These are phyloP conservation scores for Monosporascus sp. DNA, from an alignment of 2,329 filamentous ascomycete genomes.

Conservation along the genomic window DNA sequence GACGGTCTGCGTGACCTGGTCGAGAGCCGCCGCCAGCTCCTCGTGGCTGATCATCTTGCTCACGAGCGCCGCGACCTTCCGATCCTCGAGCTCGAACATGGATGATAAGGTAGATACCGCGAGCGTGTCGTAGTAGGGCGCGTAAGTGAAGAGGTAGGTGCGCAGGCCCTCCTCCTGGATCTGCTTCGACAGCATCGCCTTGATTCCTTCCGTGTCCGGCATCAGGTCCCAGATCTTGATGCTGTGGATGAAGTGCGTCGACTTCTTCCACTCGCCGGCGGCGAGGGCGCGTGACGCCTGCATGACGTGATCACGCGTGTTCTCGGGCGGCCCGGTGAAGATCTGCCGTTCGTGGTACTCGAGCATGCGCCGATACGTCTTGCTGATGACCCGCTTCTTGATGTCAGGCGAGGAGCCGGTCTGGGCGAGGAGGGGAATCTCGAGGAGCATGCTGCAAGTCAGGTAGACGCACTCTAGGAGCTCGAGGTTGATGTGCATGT, in stretches of 20 bases:
- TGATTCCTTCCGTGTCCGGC: conserved; percentile 87
- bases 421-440: conserved; percentile 94
- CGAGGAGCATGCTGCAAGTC: conserved; percentile 97
- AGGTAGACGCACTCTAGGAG: conserved; percentile 97
- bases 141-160: conserved; percentile 99
- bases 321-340: conserved; percentile 96
- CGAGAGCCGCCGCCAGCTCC: conserved; percentile 89
- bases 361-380: conserved; percentile 98
- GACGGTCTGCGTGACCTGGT: conserved; percentile 95
- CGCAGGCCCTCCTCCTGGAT: conserved; percentile 97
- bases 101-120: conserved; percentile 75
- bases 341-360: conserved; percentile 99
- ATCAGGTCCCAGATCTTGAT: conserved; percentile 99
- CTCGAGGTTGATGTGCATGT: conserved; percentile 99
- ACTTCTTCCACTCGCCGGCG: conserved; percentile 97
- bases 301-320: conserved; percentile 98
- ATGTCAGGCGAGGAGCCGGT: conserved; percentile 94
- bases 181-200: conserved; percentile 94
- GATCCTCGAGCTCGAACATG: conserved; percentile 92
- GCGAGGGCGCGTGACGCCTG: conserved; percentile 96
- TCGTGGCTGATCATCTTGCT: conserved; percentile 99
- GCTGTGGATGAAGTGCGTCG: conserved; percentile 84
- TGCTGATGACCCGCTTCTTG: conserved; percentile 97
- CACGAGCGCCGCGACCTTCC: conserved; percentile 91
- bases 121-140: conserved; percentile 97